These are phyloP conservation scores for Candida multigemmis DNA, from an alignment of 805 yeast species.

Conservation along the genomic window DNA sequence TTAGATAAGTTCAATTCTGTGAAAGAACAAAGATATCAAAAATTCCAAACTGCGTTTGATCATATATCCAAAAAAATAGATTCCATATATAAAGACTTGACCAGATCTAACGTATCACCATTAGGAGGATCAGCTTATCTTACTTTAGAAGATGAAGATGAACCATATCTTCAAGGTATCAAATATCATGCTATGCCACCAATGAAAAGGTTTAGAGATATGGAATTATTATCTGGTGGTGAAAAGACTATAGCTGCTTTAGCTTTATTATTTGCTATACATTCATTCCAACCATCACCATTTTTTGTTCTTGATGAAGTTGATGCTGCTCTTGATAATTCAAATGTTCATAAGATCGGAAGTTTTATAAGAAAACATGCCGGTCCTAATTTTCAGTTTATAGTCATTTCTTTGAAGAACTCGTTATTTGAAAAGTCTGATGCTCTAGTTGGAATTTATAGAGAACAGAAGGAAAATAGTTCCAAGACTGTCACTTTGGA, in stretches of 20 bases:
- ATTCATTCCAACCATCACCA: conserved; percentile 87
- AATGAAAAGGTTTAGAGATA: conserved; percentile 82
- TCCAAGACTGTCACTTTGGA: conserved; percentile 70
- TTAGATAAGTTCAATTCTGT: conserved; percentile 50
- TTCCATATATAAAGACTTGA: conserved; percentile 74
- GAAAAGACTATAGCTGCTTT: conserved; percentile 95
- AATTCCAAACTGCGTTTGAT: conserved; percentile 66
- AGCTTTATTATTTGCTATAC: conserved; percentile 85
- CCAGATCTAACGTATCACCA: conserved; percentile 60
- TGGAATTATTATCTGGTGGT: conserved; percentile 92
- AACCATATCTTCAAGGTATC: conserved; percentile 77
- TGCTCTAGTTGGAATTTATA: conserved; percentile 85
- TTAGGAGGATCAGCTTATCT: conserved; percentile 92
- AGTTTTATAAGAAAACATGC: conserved; percentile 70
- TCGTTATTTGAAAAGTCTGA: conserved; percentile 82
- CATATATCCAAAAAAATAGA: conserved; percentile 70
- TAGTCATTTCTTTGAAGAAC: conserved; percentile 86
- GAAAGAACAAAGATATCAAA: conserved; percentile 47
- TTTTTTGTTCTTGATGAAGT: conserved; percentile 94
- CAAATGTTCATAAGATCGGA: conserved; percentile 83
- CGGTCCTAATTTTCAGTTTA: conserved; percentile 76
- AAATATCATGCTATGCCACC: conserved; percentile 96
- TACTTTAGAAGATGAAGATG: conserved; percentile 81
- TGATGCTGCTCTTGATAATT: conserved; percentile 94
- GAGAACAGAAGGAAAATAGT: conserved; percentile 67